Evolutionary conservation across 768 basidiomycete species (phyloP).

Genomic region (Leccinum disarticulatum): DNA sequence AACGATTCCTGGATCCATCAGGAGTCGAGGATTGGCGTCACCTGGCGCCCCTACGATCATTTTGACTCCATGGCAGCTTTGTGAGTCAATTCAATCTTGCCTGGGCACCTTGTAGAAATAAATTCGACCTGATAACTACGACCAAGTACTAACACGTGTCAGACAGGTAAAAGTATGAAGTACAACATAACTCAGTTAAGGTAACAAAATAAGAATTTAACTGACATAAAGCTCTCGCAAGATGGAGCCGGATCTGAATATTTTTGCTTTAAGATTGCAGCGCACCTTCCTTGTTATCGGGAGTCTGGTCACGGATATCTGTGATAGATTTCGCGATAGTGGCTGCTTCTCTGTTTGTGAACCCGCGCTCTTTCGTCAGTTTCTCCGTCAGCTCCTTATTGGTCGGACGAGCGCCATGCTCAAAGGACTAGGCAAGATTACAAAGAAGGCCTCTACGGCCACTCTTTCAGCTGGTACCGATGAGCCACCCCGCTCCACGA

Average conservation of each 20-base stretch:
- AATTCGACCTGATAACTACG: not conserved
- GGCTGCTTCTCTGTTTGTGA: slow-evolving; percentile 16
- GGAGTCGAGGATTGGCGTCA: no score
- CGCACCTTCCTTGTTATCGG: not conserved
- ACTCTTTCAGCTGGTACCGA: slow-evolving; percentile 58
- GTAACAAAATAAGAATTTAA: not conserved
- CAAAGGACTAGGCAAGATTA: slow-evolving; percentile 76
- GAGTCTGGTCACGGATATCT: slow-evolving; percentile 2
- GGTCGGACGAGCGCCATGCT: slow-evolving; percentile 48
- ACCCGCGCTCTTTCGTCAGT: slow-evolving; percentile 17
- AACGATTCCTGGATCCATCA: no score
- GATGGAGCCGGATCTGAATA: not conserved
- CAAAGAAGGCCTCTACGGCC: slow-evolving; percentile 57
- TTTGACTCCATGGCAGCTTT: no score
- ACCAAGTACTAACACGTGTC: not conserved
- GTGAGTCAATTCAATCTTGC: no score
- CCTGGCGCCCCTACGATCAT: no score
- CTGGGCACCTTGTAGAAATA: no score
- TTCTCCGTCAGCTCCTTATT: slow-evolving; percentile 12
- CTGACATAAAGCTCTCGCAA: not conserved
- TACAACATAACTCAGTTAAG: not conserved
- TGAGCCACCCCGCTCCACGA: slow-evolving; percentile 61
- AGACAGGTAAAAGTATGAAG: not conserved
- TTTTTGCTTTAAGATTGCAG: not conserved
- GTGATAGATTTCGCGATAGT: slow-evolving; percentile 21